Evolutionary conservation across 257 asterid species (phyloP).

Genomic region (Nicotiana tomentosiformis): DNA sequence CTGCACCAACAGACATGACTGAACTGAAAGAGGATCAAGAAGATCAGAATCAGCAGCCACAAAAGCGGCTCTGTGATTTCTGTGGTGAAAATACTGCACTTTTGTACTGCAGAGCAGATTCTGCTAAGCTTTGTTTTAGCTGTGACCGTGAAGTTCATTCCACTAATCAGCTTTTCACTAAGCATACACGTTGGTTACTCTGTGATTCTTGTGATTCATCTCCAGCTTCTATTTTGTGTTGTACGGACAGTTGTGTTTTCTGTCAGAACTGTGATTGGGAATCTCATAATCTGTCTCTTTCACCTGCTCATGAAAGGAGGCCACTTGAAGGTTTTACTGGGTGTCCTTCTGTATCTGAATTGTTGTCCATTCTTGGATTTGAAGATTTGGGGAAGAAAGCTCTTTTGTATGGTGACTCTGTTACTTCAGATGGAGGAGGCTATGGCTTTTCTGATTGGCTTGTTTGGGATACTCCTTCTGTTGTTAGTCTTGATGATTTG

Average conservation of each 20-base stretch:
- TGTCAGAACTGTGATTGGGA: conserved; percentile 99
- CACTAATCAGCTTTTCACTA: conserved; percentile 73
- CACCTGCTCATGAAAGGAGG: conserved; percentile 60
- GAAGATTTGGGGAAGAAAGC: conserved; percentile 61
- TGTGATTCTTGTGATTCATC: conserved; percentile 67
- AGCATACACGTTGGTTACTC: conserved; percentile 75
- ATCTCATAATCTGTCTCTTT: conserved; percentile 29
- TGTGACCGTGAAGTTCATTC: conserved; percentile 90
- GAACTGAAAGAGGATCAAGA: conserved; percentile 14
- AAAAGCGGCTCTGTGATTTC: conserved; percentile 58
- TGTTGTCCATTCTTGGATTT: conserved; percentile 58
- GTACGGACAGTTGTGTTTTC: conserved; percentile 50
- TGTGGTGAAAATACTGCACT: conserved; percentile 62
- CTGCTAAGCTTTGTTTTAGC: conserved; percentile 73
- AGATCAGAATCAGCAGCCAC: neutral
- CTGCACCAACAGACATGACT: neutral
- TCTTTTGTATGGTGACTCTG: conserved; percentile 12
- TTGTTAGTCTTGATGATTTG: conserved; percentile 74
- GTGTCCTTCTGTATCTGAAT: conserved; percentile 59
- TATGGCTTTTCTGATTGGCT: conserved; percentile 48
- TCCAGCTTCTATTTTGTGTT: conserved; percentile 74
- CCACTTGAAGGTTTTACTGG: conserved; percentile 83
- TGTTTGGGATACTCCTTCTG: conserved; percentile 82
- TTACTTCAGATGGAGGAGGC: conserved; percentile 18
- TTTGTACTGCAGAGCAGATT: conserved; percentile 85